A percentile compares a stretch with the other conserved stretches of the same genome.
Evolutionary conservation across 2,329 filamentous ascomycete species (phyloP).

Genomic region (Nigrospora osmanthi): DNA sequence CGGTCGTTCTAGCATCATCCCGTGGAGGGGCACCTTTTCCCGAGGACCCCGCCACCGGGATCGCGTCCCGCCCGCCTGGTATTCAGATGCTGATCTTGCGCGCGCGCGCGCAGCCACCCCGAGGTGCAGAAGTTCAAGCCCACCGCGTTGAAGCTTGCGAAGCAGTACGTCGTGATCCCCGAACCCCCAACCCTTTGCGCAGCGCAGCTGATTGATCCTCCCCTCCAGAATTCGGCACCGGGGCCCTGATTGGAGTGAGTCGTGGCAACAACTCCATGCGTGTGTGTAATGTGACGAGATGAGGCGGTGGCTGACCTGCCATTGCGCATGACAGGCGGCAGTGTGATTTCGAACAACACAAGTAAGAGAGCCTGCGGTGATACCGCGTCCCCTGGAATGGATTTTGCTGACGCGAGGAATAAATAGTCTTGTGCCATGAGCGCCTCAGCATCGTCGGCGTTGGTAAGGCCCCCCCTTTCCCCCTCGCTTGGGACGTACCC

Average conservation of each 20-base stretch:
- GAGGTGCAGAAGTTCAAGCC: constrained; percentile 97
- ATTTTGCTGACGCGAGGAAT: constrained; percentile 18
- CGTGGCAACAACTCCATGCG: constrained; percentile 11
- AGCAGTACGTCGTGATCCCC: constrained; percentile 62
- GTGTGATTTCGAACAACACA: constrained; percentile 80
- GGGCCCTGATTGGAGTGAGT: constrained; percentile 97
- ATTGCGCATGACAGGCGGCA: constrained; percentile 58
- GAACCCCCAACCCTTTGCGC: not conserved
- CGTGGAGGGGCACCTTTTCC: constrained; percentile 27
- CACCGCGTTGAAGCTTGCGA: constrained; percentile 84
- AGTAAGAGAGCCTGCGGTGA: constrained; percentile 49
- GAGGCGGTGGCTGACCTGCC: constrained; percentile 14
- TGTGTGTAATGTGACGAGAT: not conserved
- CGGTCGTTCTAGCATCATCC: constrained; percentile 8
- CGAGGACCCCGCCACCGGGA: constrained; percentile 2
- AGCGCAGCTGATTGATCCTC: constrained; percentile 25
- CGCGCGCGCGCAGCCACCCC: constrained; percentile 56
- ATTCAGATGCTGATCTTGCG: not conserved
- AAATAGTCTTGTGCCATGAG: constrained; percentile 89
- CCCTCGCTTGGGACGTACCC: constrained; percentile 1
- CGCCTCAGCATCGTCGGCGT: constrained; percentile 96
- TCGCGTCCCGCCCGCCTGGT: not conserved
- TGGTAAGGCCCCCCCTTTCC: constrained; percentile 53
- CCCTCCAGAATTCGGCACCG: constrained; percentile 76
- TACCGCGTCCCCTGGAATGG: not conserved